A percentile compares a stretch with the other conserved stretches of the same genome.
Conservation (phyloP, 1,284 basidiomycete genomes). For the Sporisorium sorghi region DNA sequence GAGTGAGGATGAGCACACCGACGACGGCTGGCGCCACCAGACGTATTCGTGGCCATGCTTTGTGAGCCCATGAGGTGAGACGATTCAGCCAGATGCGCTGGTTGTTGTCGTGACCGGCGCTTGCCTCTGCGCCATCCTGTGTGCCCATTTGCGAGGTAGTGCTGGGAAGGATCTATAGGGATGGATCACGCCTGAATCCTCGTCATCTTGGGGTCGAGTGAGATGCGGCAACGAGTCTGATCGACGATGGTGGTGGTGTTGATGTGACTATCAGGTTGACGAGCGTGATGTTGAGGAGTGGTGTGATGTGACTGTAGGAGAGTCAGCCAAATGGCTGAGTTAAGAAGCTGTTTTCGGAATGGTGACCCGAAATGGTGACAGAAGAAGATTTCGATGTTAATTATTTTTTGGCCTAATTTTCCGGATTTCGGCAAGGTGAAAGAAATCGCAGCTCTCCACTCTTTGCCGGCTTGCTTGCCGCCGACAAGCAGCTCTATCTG, state of each 20-base stretch:
- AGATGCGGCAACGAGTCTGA: neutral
- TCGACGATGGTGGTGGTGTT: neutral
- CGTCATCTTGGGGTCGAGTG: slow-evolving; percentile 6
- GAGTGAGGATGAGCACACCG: slow-evolving; percentile 41
- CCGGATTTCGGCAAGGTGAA: too few relatives aligned
- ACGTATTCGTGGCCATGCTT: slow-evolving; percentile 15
- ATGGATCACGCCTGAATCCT: neutral
- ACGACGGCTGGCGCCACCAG: slow-evolving; percentile 30
- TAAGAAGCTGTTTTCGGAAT: too few relatives aligned
- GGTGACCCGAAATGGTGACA: too few relatives aligned
- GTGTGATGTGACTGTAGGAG: too few relatives aligned
- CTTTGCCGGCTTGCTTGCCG: slow-evolving; percentile 1
- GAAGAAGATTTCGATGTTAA: too few relatives aligned
- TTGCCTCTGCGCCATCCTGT: neutral
- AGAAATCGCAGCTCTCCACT: too few relatives aligned
- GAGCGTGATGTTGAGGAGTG: too few relatives aligned
- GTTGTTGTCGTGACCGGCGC: neutral
- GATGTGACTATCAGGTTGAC: too few relatives aligned
- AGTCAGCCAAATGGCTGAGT: too few relatives aligned
- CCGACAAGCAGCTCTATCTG: too few relatives aligned
- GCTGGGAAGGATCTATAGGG: neutral
- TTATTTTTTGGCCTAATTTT: too few relatives aligned
- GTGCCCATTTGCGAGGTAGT: neutral
- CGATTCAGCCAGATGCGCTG: neutral
- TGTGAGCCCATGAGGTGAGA: neutral